These are phyloP conservation scores for Keithomyces neogunnii DNA, from an alignment of 2,329 filamentous ascomycete species.

Conservation along the genomic window DNA sequence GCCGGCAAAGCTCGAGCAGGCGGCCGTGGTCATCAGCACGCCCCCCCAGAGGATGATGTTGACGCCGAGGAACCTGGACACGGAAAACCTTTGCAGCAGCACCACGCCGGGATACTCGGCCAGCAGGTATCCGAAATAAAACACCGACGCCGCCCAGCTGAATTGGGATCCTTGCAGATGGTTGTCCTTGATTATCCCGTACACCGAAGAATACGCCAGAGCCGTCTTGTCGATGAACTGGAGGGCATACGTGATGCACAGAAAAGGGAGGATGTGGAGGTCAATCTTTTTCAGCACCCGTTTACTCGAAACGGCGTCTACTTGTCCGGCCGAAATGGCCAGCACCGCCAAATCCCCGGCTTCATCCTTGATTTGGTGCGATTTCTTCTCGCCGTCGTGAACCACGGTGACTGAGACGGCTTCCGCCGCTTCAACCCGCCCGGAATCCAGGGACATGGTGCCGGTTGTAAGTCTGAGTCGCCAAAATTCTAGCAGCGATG, in stretches of 20 bases:
- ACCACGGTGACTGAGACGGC: too few relatives aligned
- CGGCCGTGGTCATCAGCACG: not conserved
- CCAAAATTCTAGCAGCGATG: too few relatives aligned
- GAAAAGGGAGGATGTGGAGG: constrained; percentile 39
- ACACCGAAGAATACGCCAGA: constrained; percentile 44
- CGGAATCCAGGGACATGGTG: too few relatives aligned
- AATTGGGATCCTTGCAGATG: constrained; percentile 39
- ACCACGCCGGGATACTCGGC: constrained; percentile 22
- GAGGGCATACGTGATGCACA: constrained; percentile 40
- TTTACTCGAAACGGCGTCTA: too few relatives aligned
- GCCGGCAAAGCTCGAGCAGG: not conserved
- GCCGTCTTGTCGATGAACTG: constrained; percentile 51
- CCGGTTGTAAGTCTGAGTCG: too few relatives aligned
- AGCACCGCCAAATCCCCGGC: too few relatives aligned
- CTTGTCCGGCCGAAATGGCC: too few relatives aligned
- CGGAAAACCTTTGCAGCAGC: not conserved
- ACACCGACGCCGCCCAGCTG: constrained; percentile 46
- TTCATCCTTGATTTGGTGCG: too few relatives aligned
- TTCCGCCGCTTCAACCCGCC: too few relatives aligned
- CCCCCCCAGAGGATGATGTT: not conserved
- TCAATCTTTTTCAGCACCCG: constrained; percentile 34
- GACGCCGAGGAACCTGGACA: not conserved
- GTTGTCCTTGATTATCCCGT: constrained; percentile 43
- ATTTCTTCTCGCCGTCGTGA: too few relatives aligned
- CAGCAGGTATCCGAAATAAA: constrained; percentile 41